Conservation (phyloP, 2,329 filamentous ascomycete species). For the Aspergillus nomiae region DNA sequence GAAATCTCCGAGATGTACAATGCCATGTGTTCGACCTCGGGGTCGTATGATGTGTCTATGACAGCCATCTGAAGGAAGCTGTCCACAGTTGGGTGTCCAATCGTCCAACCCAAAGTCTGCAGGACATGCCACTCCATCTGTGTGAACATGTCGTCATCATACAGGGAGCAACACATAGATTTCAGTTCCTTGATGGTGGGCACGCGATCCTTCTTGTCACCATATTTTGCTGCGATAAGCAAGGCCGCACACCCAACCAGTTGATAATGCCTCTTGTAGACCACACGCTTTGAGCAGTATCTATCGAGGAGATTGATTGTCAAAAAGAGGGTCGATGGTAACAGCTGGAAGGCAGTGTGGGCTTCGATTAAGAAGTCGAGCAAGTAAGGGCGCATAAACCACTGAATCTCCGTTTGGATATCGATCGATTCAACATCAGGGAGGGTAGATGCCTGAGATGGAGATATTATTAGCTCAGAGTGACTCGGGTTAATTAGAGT, state of each 20-base stretch:
- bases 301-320: constrained; percentile 95
- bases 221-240: constrained; percentile 96
- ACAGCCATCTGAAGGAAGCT: constrained; percentile 88
- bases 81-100: constrained; percentile 95
- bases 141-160: constrained; percentile 99
- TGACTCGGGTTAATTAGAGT: not conserved
- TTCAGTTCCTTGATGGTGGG: constrained; percentile 95
- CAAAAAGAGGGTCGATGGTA: constrained; percentile 93
- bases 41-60: constrained; percentile 72
- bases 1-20: constrained; percentile 94
- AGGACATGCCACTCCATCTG: constrained; percentile 99
- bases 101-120: constrained; percentile 93
- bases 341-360: constrained; percentile 88
- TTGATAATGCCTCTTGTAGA: constrained; percentile 99
- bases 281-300: constrained; percentile 95
- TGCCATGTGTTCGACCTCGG: constrained; percentile 91
- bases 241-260: constrained; percentile 94
- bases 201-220: constrained; percentile 98
- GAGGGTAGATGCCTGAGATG: constrained; percentile 72
- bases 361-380: constrained; percentile 98
- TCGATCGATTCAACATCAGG: constrained; percentile 97
- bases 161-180: constrained; percentile 98
- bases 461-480: constrained; percentile 26
- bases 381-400: constrained; percentile 98
- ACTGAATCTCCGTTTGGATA: constrained; percentile 98